Percentiles rank a stretch among this genome's conserved stretches.
phyloP scores from a whole-genome alignment of 2,329 filamentous ascomycete genomes.

The Dendrostoma leiphaemia region DNA sequence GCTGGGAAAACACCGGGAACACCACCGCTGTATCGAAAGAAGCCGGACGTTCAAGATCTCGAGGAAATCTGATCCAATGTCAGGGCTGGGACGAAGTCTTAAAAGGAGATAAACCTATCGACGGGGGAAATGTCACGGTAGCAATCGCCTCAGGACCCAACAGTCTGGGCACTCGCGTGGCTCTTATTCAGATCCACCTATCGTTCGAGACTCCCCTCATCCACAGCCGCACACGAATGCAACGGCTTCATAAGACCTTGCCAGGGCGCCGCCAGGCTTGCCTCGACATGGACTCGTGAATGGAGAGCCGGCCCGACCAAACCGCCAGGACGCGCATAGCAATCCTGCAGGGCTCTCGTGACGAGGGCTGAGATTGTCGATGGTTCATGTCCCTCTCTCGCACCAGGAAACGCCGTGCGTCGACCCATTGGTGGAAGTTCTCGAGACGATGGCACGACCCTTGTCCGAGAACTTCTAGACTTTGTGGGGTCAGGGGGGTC shows the following conservation, averaged over 20 bases:
- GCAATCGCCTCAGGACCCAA: neutral
- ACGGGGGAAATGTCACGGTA: slow-evolving; percentile 10
- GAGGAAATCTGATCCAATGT: neutral
- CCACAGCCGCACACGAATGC: neutral
- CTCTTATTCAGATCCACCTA: slow-evolving; percentile 8
- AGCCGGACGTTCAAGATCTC: neutral
- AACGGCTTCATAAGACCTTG: neutral
- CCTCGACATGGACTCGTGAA: neutral
- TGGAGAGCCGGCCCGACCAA: slow-evolving; percentile 13
- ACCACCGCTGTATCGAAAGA: neutral
- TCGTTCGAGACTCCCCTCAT: neutral
- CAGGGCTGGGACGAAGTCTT: neutral
- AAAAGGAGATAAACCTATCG: neutral
- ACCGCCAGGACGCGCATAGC: slow-evolving; percentile 2
- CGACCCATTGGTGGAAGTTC: slow-evolving; percentile 20
- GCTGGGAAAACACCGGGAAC: neutral
- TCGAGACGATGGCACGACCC: neutral
- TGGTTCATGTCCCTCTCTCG: neutral
- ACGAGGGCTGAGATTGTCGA: neutral
- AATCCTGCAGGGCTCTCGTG: slow-evolving; percentile 1
- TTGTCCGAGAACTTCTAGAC: neutral
- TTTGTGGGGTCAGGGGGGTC: slow-evolving; percentile 3
- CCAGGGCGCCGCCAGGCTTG: too few species aligned
- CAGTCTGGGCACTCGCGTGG: neutral
- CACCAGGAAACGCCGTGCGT: neutral